A percentile compares a stretch with the other conserved stretches of the same genome.
Conservation (phyloP, 768 basidiomycete species). For the Coprinellus aureogranulatus region DNA sequence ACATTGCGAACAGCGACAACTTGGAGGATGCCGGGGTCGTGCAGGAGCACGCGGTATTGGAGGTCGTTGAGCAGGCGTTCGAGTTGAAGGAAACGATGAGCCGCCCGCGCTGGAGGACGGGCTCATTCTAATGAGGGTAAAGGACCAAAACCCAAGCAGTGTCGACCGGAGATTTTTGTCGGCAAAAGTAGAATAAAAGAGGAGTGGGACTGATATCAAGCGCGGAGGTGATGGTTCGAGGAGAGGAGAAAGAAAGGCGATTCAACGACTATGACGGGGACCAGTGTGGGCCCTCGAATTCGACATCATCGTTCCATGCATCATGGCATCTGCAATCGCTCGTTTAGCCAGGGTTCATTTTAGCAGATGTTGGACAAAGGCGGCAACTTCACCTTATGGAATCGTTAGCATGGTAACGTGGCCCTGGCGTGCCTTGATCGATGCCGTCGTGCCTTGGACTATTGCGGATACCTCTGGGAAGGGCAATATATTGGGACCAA, state of each 20-base stretch:
- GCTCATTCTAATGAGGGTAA: slow-evolving; percentile 10
- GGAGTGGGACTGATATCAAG: slow-evolving; percentile 3
- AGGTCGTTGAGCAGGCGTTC: slow-evolving; percentile 6
- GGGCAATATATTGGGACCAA: slow-evolving; percentile 1
- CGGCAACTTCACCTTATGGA: slow-evolving; percentile 11
- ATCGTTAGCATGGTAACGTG: slow-evolving; percentile 12
- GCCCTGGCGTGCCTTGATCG: slow-evolving; percentile 14
- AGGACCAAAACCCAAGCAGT: slow-evolving; percentile 3
- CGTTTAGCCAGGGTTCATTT: slow-evolving; percentile 5
- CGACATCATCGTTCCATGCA: neutral
- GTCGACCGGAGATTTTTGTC: slow-evolving; percentile 8
- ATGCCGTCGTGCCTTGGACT: slow-evolving; percentile 7
- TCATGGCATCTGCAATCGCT: slow-evolving; percentile 2
- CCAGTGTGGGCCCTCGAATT: neutral
- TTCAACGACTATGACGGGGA: neutral
- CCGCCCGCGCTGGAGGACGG: slow-evolving; percentile 3
- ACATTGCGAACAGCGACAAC: slow-evolving; percentile 7
- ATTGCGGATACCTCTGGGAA: slow-evolving; percentile 12
- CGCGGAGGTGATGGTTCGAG: neutral
- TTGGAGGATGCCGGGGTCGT: neutral
- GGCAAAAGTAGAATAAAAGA: slow-evolving; percentile 1
- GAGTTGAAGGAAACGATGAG: slow-evolving; percentile 4
- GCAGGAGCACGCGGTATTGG: neutral
- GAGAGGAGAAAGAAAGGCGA: neutral
- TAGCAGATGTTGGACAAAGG: slow-evolving; percentile 5